Base-by-base conservation (phyloP, 1,284 basidiomycete species). In the Coniferiporia sulphurascens region DNA sequence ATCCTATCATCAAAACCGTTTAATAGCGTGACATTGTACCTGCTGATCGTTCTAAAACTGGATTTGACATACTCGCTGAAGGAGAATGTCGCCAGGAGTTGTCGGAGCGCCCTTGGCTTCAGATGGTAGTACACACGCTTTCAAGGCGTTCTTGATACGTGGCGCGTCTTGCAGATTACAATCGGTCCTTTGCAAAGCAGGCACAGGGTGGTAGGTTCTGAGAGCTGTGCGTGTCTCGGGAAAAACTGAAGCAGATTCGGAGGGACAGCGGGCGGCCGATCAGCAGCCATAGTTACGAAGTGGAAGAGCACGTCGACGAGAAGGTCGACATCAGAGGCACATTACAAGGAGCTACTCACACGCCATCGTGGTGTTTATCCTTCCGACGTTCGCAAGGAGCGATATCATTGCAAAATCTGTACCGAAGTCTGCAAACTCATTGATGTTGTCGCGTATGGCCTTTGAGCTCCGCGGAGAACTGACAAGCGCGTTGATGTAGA, bases 281-380 rank as follows among this genome's bases (percentile, higher is more conserved):
- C 56, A 48, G 54, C 43, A 48, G 34, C 12, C 53, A 52, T 64
- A 58, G 58, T 51, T 52, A 66, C 59, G 32, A 56, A 48, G 9
- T 21, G 58, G 54, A 45, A 63, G 48, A 48, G 15, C 3, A 41
- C 38, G 9, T 8, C 38, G 12, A 15, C 15, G 3, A 41, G 15
- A 41, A 41, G 38, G 38, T 15, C 9, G 38, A 41, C 38, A 12
- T 15, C 38, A 41, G 38, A 41, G 15, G 15, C 38, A 12, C 38
- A 8, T 12, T 15, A 58, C 62, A 51, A 62, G 51, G 59, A 43
- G 53, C 27, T 56, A 75, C 86, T 78, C 71, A 93, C 91, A 95
- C 60, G 93, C 93, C 81, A 95, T 88, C 35, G 94, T 95, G 22
- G 93, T 95, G 70, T 95, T 96, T 71, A 96, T 92, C 59, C 93